Evolutionary conservation across 2,329 filamentous ascomycete species (phyloP).

Genomic region (Acephala macrosclerotiorum): DNA sequence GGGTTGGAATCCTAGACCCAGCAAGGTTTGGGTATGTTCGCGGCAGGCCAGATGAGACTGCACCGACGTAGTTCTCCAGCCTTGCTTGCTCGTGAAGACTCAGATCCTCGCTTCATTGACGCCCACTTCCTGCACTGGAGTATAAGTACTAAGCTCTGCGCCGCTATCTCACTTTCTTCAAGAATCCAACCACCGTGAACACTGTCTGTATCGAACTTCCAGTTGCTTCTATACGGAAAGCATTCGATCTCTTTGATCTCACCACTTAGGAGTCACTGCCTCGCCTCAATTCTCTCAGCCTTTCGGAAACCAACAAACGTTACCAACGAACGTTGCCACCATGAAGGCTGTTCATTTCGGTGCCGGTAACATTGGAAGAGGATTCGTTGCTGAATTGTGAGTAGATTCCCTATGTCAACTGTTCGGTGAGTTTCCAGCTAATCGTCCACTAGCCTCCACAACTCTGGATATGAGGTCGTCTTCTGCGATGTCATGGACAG

Average conservation of each 20-base stretch:
- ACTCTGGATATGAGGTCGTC: constrained; percentile 94
- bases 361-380: constrained; percentile 79
- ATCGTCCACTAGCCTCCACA: constrained; percentile 65
- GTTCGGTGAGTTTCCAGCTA: constrained; percentile 9
- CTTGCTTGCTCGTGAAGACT: background rate
- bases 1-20: background rate
- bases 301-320: background rate
- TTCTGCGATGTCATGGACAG: constrained; percentile 93
- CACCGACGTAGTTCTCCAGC: constrained; percentile 7
- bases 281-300: background rate
- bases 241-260: background rate
- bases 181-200: background rate
- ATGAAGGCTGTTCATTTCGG: constrained; percentile 83
- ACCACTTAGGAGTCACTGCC: background rate
- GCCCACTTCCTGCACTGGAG: constrained; percentile 5
- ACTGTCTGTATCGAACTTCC: background rate
- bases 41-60: background rate
- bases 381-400: constrained; percentile 45
- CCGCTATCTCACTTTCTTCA: background rate
- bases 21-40: background rate
- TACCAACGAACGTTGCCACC: no score
- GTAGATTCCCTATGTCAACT: constrained; percentile 12
- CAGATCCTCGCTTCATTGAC: constrained; percentile 4
- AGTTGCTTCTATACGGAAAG: background rate
- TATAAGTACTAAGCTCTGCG: constrained; percentile 7